Base-by-base conservation (phyloP, 805 yeast genomes). In the Cyberlindnera mycetangii region DNA sequence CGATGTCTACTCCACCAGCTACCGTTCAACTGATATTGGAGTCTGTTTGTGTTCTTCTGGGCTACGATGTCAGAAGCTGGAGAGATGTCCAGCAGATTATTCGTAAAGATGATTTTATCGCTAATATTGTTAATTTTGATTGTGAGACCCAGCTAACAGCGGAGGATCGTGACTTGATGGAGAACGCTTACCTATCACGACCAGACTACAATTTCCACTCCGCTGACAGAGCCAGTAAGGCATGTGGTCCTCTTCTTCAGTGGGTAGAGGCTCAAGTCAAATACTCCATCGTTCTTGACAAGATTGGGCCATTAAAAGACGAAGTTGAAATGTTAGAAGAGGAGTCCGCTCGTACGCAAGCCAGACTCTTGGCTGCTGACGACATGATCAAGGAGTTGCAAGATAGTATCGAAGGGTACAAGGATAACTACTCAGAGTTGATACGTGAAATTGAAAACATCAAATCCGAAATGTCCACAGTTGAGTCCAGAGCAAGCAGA, bases 221-320 rank as follows among this genome's bases (percentile, higher is more conserved):
- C 0, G 96, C 88, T 0, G 78, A 85, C 54, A 70, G 97, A 32
- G 98, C 98, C 5, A 85, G 95, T 62, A 89, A 86, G 58, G 97
- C 97, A 0, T 89, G 97, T 67, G 98, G 97, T 0, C 98, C 98
- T 0, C 67, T 92, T 28, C 58, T 85, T 16, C 82, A 81, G 49
- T 92, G 98, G 98, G 90, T 89, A 0, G 73, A 74, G 42, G 97
- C 98, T 0, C 97, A 92, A 51, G 70, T 89, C n/a, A 68, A 73
- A n/a, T 92, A 84, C 58, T 76, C 92, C 0, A 58, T 76, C 2
- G 84, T 89, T 18, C 66, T 88, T 35, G 84, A 85, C 30, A 75
- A 72, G 40, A 76, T 92, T 20, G 85, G 79, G 1, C 98, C 98
- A 0, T 63, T 92, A 53, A 68, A 81, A 44, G 69, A 69, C 5